Evolutionary conservation across 1,284 basidiomycete genomes (phyloP), one percentile per base, ranked within the genome.

Genomic region (Fomes fomentarius): DNA sequence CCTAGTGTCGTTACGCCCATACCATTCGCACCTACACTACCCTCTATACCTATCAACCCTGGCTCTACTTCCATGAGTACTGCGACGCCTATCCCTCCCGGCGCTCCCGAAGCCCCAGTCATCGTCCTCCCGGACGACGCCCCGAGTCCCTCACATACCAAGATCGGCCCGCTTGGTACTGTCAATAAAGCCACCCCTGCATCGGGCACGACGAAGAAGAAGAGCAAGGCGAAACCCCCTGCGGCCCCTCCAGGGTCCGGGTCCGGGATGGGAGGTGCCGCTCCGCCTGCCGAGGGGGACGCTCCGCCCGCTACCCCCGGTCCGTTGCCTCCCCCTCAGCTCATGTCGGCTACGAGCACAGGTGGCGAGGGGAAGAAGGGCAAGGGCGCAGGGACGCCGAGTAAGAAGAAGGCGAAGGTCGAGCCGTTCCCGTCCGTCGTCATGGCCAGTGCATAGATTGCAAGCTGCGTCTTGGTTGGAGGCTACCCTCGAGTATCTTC

Each of bases 131-230:
- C 80, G 12, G 90, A 93, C 73, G 90, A 93, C 62, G 39, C 69
- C 0, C 84, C 86, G 0, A 71, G 73, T 33, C 63, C 79, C 4
- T 68, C 74, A 2, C 87, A 88, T 57, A 73, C 79, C 41, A 91
- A 88, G 75, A 81, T 91, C 63, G 89, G 89, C 0, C 89, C 90
- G 0, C 71, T 91, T 8, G 90, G 90, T 11, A 88, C 91, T 66
- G 81, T 91, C 54, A 63, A 82, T 52, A 69, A 68, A 57, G 63
- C 70, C 0, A 66, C 68, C 14, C 72, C 68, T 24, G 56, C 69
- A 1, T 62, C 69, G 3, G 63, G 57, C 12, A 52, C 67, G 2
- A 55, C 68, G 43, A 74, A 74, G 68, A 77, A 78, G 69, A 75
- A 74, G 57, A 69, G 69, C 56, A 73, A 74, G 52, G 68, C 69